Evolutionary conservation across 1,284 basidiomycete genomes (phyloP), one percentile per base, ranked within the genome.

Genomic region (Cryptococcus sp.): DNA sequence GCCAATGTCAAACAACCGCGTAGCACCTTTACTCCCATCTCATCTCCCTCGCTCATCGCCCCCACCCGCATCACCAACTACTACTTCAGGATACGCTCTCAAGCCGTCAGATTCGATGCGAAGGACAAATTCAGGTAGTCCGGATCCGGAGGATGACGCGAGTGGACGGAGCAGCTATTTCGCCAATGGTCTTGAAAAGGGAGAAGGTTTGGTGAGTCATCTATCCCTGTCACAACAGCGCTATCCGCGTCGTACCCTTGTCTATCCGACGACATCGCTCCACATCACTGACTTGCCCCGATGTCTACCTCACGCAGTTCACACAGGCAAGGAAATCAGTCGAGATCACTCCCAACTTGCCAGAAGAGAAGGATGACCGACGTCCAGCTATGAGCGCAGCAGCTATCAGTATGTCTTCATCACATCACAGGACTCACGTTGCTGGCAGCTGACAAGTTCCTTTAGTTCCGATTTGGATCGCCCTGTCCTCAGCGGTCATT

Each of bases 401-500:
- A n/a, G 48, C 63, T 10, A 72, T 72, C 54, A 69, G 68, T 69
- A 25, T 52, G 67, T 62, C 45, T 48, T n/a, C 19, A 23, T 2
- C 17, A 4, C 20, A 45, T 20, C 16, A 25, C 25, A 39, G 23
- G n/a, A 34, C 15, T 37, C 17, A 46, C 17, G 5, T 47, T 5
- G 19, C 11, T 23, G 39, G 34, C 29, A 20, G 37, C 53, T 52
- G 20, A 53, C 43, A 48, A 46, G n/a, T 1, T 16, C 2, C 5
- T 20, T 16, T 48, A 78, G 76, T 78, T 37, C 76, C 76, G 1
- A 75, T 78, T 44, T 78, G 76, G 93, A 98, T 98, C 67, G 80
- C 86, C 11, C 86, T 96, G 63, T 89, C 87, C 53, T 91, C 90
- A 5, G 78, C 87, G 5, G 93, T 98, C 70, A 98, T 98, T 80